Evolutionary conservation across 306 rosid genomes (phyloP), one percentile per base, ranked within the genome.

Genomic region (Lathyrus oleraceus): DNA sequence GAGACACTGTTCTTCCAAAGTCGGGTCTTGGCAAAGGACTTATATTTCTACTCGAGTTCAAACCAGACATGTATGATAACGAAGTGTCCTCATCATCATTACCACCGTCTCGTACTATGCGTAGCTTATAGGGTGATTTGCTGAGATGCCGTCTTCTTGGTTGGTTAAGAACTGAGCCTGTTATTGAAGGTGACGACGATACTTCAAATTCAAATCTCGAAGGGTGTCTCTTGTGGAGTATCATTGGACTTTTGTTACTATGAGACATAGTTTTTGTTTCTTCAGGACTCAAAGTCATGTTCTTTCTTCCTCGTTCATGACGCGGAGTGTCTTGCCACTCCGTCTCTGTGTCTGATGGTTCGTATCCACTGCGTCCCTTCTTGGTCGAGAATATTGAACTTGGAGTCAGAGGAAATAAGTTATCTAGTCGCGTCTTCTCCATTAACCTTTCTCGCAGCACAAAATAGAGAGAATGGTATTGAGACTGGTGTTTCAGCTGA

Each of bases 311-410:
- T 47, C 73, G 77, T 14, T 83, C 89, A 4, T 63, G 76, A 77
- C 96, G 75, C 0, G 96, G 87, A 39, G 69, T 84, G 17, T 82
- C 91, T 4, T 71, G 85, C 83, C 84, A 76, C 20, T 90, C 97
- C 9, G 96, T 90, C 65, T 93, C 98, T 0, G 88, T 85, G 73
- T 93, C 94, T 61, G 98, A 93, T 11, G 96, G 98, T 27, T 93
- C 98, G 35, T 93, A 93, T 28, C 97, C 97, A 54, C 92, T 88
- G 12, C 88, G 73, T 77, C 87, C 84, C 70, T 81, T 84, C 81
- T 74, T 92, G 64, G 76, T 64, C 28, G 82, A 67, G 59, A 71
- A 63, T 61, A 30, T 67, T 16, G 74, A 63, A 43, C 68, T 63
- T 11, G 63, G 56, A 44, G 74, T 56, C 2, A 75, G 74, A 66